phyloP scores from a whole-genome alignment of 2,329 filamentous ascomycete species.

The Fusarium annulatum region DNA sequence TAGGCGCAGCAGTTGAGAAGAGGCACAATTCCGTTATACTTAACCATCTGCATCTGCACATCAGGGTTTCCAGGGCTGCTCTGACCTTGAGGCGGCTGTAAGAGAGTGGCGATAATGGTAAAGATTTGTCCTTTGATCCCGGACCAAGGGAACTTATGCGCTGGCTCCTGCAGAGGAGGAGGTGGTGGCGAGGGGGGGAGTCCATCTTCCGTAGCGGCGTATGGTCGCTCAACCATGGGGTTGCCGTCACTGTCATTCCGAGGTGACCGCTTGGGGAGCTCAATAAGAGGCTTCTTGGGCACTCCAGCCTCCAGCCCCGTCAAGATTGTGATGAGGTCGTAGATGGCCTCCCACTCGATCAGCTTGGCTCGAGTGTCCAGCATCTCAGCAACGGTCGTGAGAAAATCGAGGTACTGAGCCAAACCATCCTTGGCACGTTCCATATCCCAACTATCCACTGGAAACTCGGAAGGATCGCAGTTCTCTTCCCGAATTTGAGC shows the following conservation, averaged over 20 bases:
- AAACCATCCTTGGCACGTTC: slow-evolving; percentile 95
- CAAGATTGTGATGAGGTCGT: slow-evolving; percentile 87
- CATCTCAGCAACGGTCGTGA: slow-evolving; percentile 88
- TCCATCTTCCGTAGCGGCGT: slow-evolving; percentile 52
- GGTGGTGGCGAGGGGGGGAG: slow-evolving; percentile 53
- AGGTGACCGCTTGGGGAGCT: slow-evolving; percentile 50
- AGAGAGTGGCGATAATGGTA: slow-evolving; percentile 86
- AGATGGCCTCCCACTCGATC: slow-evolving; percentile 91
- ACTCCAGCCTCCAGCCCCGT: slow-evolving; percentile 90
- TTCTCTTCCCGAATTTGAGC: slow-evolving; percentile 84
- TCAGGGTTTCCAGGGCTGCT: slow-evolving; percentile 73
- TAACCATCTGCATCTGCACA: slow-evolving; percentile 89
- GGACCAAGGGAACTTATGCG: slow-evolving; percentile 72
- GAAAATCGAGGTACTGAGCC: slow-evolving; percentile 93
- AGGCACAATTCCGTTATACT: slow-evolving; percentile 85
- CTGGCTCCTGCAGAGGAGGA: slow-evolving; percentile 68
- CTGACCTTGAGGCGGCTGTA: slow-evolving; percentile 79
- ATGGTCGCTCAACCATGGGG: slow-evolving; percentile 72
- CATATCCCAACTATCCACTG: slow-evolving; percentile 97
- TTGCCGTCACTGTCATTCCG: slow-evolving; percentile 36
- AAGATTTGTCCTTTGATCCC: slow-evolving; percentile 93
- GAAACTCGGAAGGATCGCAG: slow-evolving; percentile 86
- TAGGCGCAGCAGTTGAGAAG: slow-evolving; percentile 90
- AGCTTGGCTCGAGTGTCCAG: slow-evolving; percentile 84
- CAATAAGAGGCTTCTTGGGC: slow-evolving; percentile 79